These are phyloP conservation scores for Trichosporon coremiiforme DNA, from an alignment of 1,284 basidiomycete species.

Conservation along the genomic window DNA sequence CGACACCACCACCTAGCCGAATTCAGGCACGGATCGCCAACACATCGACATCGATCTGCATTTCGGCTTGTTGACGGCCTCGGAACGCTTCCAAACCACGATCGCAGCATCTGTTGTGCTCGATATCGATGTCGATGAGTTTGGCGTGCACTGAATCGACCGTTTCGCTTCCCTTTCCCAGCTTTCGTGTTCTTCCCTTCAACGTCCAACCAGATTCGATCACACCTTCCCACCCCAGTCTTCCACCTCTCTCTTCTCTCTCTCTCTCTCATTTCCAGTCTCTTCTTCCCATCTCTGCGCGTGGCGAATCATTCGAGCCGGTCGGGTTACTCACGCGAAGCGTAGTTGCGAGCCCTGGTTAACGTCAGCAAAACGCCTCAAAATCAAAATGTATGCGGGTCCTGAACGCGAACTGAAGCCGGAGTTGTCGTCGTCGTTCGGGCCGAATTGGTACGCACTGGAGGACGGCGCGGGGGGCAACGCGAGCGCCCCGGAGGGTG, in stretches of 20 bases:
- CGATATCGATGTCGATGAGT: neutral
- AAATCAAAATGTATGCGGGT: conserved; percentile 8
- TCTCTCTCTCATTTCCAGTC: conserved; percentile 5
- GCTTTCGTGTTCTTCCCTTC: neutral
- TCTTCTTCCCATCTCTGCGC: neutral
- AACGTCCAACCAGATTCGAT: conserved; percentile 10
- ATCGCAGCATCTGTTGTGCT: too few relatives aligned
- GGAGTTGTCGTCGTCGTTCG: conserved; percentile 4
- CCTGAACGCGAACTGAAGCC: neutral
- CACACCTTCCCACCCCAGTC: conserved; percentile 1
- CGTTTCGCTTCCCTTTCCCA: neutral
- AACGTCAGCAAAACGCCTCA: conserved; percentile 11
- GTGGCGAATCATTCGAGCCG: conserved; percentile 17
- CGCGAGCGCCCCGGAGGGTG: conserved; percentile 52
- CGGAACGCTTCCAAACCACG: neutral
- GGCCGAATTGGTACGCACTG: conserved; percentile 34
- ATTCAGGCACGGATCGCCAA: conserved; percentile 19
- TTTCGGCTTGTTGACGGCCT: neutral
- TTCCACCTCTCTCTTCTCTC: conserved; percentile 12
- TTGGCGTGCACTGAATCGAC: neutral
- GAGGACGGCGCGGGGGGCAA: conserved; percentile 48
- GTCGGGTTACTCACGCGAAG: conserved; percentile 45
- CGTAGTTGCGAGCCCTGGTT: conserved; percentile 46
- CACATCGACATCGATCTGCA: conserved; percentile 8
- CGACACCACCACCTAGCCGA: conserved; percentile 8